Evolutionary conservation across 345 rosid species (phyloP).

Genomic region (Sisymbrium irio): DNA sequence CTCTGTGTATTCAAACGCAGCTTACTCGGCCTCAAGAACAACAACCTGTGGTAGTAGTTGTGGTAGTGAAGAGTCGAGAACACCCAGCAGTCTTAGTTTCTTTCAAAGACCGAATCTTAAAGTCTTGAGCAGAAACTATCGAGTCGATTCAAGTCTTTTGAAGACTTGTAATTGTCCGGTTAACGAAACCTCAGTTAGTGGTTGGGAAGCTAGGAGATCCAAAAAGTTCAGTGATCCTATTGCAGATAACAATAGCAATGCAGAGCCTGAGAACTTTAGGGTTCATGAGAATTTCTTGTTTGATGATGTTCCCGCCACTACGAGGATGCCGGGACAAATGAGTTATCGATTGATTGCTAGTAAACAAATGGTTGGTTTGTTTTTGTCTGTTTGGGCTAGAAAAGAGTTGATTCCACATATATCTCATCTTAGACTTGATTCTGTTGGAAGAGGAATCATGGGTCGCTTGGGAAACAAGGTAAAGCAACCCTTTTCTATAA

Average conservation of each 20-base stretch:
- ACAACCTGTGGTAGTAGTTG: slow-evolving; percentile 13
- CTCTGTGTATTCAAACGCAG: slow-evolving; percentile 34
- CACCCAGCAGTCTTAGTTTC: slow-evolving; percentile 44
- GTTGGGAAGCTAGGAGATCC: slow-evolving; percentile 39
- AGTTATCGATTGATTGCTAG: slow-evolving; percentile 64
- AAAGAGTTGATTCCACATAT: slow-evolving; percentile 78
- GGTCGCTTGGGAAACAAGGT: slow-evolving; percentile 95
- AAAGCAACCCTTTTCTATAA: neutral
- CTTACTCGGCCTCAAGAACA: slow-evolving; percentile 35
- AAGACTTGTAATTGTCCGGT: slow-evolving; percentile 76
- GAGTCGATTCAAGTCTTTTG: slow-evolving; percentile 62
- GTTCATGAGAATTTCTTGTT: slow-evolving; percentile 34
- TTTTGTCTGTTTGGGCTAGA: slow-evolving; percentile 83
- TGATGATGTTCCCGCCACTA: slow-evolving; percentile 35
- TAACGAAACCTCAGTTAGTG: slow-evolving; percentile 24
- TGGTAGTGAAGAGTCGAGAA: slow-evolving; percentile 44
- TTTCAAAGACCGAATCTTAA: slow-evolving; percentile 80
- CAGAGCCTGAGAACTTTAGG: slow-evolving; percentile 39
- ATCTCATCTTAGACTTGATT: slow-evolving; percentile 76
- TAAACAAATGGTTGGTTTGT: slow-evolving; percentile 98
- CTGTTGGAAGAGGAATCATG: slow-evolving; percentile 93
- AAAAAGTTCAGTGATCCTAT: slow-evolving; percentile 45
- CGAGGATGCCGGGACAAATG: slow-evolving; percentile 34
- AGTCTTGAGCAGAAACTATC: slow-evolving; percentile 60
- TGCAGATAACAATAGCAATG: slow-evolving; percentile 26